Conservation (phyloP, 2,329 filamentous ascomycete genomes). For the Stagonosporopsis vannaccii region DNA sequence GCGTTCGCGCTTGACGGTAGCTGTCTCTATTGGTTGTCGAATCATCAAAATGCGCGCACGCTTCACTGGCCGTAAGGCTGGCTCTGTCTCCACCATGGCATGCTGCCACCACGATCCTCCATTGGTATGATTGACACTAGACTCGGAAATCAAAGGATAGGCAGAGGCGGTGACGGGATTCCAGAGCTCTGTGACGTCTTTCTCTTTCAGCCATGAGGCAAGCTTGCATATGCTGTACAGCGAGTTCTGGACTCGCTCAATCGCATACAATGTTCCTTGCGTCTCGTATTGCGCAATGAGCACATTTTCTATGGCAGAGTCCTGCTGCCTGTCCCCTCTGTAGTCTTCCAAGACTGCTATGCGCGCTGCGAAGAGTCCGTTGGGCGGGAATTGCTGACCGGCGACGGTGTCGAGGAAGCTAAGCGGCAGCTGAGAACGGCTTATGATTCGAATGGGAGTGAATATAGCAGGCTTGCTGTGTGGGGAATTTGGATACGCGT, state of each 20-base stretch:
- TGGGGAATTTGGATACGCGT: slow-evolving; percentile 39
- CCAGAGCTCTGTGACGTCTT: slow-evolving; percentile 54
- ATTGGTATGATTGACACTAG: not conserved
- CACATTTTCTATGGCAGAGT: slow-evolving; percentile 26
- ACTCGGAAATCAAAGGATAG: slow-evolving; percentile 66
- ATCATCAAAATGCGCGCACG: slow-evolving; percentile 43
- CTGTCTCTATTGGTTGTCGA: slow-evolving; percentile 23
- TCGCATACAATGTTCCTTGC: slow-evolving; percentile 79
- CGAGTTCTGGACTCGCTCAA: slow-evolving; percentile 69
- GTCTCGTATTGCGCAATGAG: slow-evolving; percentile 46
- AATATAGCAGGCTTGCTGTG: slow-evolving; percentile 41
- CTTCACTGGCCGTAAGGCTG: slow-evolving; percentile 27
- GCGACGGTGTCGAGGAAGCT: slow-evolving; percentile 47
- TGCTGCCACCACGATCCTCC: slow-evolving; percentile 43
- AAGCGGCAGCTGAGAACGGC: slow-evolving; percentile 47
- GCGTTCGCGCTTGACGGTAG: slow-evolving; percentile 12
- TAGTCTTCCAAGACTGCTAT: slow-evolving; percentile 43
- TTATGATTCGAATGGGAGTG: slow-evolving; percentile 45
- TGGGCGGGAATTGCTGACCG: slow-evolving; percentile 31
- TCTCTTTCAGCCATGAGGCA: slow-evolving; percentile 69
- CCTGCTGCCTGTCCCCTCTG: slow-evolving; percentile 14
- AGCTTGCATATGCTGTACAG: slow-evolving; percentile 75
- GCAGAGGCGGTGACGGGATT: slow-evolving; percentile 45
- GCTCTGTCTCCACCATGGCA: slow-evolving; percentile 31
- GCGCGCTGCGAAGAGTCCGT: slow-evolving; percentile 45